Evolutionary conservation across 768 basidiomycete species (phyloP).

Genomic region (Suillus americanus): DNA sequence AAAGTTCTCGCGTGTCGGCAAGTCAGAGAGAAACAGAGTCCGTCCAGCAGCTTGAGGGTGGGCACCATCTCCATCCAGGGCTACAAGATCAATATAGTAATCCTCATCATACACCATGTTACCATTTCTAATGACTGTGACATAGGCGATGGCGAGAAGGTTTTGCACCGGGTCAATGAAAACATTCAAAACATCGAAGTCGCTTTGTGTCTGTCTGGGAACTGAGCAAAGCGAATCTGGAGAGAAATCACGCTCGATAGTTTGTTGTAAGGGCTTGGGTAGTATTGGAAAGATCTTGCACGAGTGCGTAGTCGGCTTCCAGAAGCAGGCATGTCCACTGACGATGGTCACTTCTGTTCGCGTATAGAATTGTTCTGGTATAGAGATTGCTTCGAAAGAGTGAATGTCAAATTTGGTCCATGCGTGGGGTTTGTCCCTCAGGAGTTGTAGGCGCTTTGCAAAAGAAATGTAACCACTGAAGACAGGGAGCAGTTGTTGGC

Average conservation of each 20-base stretch:
- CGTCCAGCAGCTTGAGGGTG: neutral
- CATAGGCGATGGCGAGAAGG: neutral
- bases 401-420: neutral
- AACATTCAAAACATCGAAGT: neutral
- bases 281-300: neutral
- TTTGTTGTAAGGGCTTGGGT: neutral
- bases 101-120: neutral
- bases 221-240: neutral
- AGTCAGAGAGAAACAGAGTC: neutral
- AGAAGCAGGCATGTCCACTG: neutral
- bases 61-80: neutral
- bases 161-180: neutral
- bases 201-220: neutral
- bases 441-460: neutral
- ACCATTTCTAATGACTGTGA: neutral
- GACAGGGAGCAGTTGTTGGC: neutral
- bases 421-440: neutral
- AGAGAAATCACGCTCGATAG: neutral
- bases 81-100: neutral
- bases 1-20: neutral
- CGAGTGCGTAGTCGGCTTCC: neutral
- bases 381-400: neutral
- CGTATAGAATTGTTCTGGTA: neutral
- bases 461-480: neutral
- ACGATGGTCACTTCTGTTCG: neutral